phyloP scores from a whole-genome alignment of 2,329 filamentous ascomycete species.

The Bisporella sp. region DNA sequence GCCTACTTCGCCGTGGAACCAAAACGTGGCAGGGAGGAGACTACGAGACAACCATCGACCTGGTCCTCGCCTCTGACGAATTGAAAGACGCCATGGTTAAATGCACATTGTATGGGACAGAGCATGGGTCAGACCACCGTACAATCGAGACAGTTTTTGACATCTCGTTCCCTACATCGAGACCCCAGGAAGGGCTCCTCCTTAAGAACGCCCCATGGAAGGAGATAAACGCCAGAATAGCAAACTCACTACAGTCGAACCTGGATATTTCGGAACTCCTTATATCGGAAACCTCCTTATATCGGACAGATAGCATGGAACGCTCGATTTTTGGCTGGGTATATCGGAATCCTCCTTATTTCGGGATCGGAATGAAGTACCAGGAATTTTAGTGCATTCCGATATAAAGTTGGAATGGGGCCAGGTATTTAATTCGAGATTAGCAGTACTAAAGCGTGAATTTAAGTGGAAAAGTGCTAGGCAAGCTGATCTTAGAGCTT shows the following conservation, averaged over 20 bases:
- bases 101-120: slow-evolving; percentile 12
- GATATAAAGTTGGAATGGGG: no score
- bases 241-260: neutral
- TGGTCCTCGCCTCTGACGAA: slow-evolving; percentile 19
- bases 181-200: slow-evolving; percentile 9
- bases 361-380: no score
- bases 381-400: no score
- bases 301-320: no score
- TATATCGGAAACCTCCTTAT: no score
- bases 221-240: slow-evolving; percentile 11
- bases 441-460: no score
- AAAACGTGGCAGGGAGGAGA: slow-evolving; percentile 26
- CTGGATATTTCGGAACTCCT: no score
- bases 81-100: slow-evolving; percentile 12
- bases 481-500: no score
- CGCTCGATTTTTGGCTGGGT: no score
- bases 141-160: slow-evolving; percentile 28
- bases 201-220: slow-evolving; percentile 25
- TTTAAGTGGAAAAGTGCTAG: no score
- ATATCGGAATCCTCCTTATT: no score
- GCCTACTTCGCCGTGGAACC: slow-evolving; percentile 28
- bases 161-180: neutral
- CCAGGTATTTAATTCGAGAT: no score
- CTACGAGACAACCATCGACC: slow-evolving; percentile 19
- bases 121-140: slow-evolving; percentile 26